Evolutionary conservation across 2,329 filamentous ascomycete species (phyloP), one percentile per base, ranked within the genome.

Genomic region (Xylaria sp.): DNA sequence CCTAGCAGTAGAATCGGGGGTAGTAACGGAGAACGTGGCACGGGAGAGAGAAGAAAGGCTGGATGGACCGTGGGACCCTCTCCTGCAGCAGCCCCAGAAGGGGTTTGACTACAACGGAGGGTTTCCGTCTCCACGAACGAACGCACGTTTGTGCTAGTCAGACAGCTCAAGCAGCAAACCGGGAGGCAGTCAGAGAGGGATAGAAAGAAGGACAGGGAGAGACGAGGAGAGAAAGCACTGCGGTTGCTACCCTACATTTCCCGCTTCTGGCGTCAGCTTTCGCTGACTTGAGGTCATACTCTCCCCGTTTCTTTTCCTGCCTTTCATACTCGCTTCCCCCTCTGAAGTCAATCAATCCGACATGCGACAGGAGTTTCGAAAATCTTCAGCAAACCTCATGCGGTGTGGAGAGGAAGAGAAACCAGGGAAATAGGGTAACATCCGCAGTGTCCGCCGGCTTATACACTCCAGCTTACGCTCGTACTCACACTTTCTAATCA

Each of bases 321-420:
- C 31, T 37, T 52, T 63, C 25, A 38, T 33, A 46, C 37, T 54
- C 28, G 25, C 43, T 49, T 45, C 54, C 56, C 59, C 45, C 51
- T 59, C 51, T 33, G 47, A 59, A 62, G 46, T 52, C 51, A 65
- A 60, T 57, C 56, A 61, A 57, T 63, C 42, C 43, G 37, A 63
- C 42, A 52, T 60, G 57, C 60, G 59, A 65, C 63, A 62, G 31
- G 59, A 53, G 59, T 59, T 59, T 65, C 62, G 60, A 56, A 31
- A 28, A 15, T 51, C 50, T 38, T 51, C 31, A 53, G 25, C 37
- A 23, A 47, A 31, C 3, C 45, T 62, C 23, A 43, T 56, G 53
- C 45, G 33, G 31, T 40, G 43, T 21, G 21, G 31, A 46, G 21
- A 21, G 23, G 23, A 21, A 31, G 23, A 21, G 38, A 47, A 37